Percentiles rank a stretch among this genome's conserved stretches.
Conservation (phyloP, 2,329 filamentous ascomycete species). For the Neurospora sp. region DNA sequence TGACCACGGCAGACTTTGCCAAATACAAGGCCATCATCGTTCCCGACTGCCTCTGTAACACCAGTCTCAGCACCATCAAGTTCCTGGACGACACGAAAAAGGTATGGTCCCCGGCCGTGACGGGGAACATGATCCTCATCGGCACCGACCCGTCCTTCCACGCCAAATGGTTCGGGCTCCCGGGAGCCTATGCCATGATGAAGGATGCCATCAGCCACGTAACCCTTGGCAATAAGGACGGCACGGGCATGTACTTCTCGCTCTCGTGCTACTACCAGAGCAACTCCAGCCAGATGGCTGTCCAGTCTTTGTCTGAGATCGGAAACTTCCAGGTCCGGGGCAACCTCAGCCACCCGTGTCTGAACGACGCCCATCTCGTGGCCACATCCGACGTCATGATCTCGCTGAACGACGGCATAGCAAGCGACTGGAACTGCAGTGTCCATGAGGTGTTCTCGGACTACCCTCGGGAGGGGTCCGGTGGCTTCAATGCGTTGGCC, state of each 20-base stretch:
- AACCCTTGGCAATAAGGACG: conserved; percentile 18
- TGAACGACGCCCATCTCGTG: conserved; percentile 30
- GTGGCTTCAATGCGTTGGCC: conserved; percentile 29
- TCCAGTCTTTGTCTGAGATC: conserved; percentile 23
- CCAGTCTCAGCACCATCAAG: conserved; percentile 20
- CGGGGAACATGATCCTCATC: conserved; percentile 31
- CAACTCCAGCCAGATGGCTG: conserved; percentile 8
- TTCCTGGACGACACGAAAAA: conserved; percentile 29
- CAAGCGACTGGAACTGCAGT: conserved; percentile 32
- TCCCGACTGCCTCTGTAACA: conserved; percentile 27
- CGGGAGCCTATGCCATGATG: conserved; percentile 27
- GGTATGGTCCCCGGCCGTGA: conserved; percentile 29
- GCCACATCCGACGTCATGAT: conserved; percentile 24
- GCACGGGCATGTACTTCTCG: conserved; percentile 30
- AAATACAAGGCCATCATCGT: conserved; percentile 35
- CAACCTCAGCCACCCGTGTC: conserved; percentile 24
- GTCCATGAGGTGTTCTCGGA: conserved; percentile 31
- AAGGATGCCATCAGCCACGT: conserved; percentile 28
- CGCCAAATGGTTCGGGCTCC: conserved; percentile 15
- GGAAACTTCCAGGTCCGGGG: conserved; percentile 30
- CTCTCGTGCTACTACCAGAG: conserved; percentile 32
- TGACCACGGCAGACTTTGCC: conserved; percentile 32
- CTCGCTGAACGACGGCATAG: conserved; percentile 25
- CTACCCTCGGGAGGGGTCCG: conserved; percentile 25
- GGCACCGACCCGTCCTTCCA: conserved; percentile 29